These are phyloP conservation scores for Beauveria brongniartii DNA, from an alignment of 2,329 filamentous ascomycete genomes.

Conservation along the genomic window DNA sequence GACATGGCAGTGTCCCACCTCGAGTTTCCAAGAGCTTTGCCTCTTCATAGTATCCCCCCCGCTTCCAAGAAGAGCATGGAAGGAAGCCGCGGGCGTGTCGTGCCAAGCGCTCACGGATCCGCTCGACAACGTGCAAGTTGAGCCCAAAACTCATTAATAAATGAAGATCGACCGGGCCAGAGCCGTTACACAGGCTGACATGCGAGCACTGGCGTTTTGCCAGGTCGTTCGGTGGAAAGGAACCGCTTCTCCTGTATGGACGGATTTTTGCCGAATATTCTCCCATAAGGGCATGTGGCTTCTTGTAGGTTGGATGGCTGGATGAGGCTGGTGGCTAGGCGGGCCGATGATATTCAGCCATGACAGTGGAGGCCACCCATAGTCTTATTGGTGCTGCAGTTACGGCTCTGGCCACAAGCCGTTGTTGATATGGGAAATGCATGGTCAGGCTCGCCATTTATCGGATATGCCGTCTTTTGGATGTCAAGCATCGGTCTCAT, in stretches of 20 bases:
- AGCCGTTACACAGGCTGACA: background rate
- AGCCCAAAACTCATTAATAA: background rate
- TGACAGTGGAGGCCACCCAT: background rate
- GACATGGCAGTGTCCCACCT: background rate
- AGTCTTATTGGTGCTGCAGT: background rate
- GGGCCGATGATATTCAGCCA: background rate
- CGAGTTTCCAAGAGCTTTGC: background rate
- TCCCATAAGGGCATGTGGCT: background rate
- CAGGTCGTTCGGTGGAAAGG: background rate
- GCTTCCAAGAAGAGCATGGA: background rate
- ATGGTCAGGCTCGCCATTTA: background rate
- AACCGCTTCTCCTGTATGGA: background rate
- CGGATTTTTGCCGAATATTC: background rate
- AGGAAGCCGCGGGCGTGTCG: background rate
- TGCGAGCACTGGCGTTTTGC: background rate
- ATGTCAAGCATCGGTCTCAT: background rate
- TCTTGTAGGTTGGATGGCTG: background rate
- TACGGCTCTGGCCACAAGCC: too few species aligned
- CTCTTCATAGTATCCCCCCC: background rate
- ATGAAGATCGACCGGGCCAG: background rate
- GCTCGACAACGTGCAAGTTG: background rate
- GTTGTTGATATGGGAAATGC: background rate
- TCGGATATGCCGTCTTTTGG: background rate
- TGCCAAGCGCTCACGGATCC: background rate
- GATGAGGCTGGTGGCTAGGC: background rate